These are phyloP conservation scores for Suillus decipiens DNA, from an alignment of 768 basidiomycete species.

Conservation along the genomic window DNA sequence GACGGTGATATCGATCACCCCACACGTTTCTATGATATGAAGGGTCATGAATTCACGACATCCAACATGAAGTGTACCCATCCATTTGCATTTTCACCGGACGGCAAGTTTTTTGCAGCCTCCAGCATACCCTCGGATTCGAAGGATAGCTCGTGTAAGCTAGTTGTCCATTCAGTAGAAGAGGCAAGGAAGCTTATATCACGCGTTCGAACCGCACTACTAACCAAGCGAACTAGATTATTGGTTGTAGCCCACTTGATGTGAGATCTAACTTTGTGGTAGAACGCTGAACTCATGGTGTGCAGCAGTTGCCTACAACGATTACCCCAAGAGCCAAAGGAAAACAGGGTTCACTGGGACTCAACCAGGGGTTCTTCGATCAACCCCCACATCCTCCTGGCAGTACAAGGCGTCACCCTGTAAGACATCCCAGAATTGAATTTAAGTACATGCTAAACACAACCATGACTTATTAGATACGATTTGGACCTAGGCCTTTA, in stretches of 20 bases:
- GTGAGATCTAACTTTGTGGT: background rate
- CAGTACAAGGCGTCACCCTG: background rate
- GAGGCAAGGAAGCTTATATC: background rate
- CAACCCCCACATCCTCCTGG: background rate
- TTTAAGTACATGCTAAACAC: background rate
- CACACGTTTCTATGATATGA: background rate
- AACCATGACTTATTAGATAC: background rate
- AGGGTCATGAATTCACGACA: background rate
- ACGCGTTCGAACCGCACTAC: background rate
- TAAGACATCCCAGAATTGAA: background rate
- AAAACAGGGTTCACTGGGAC: background rate
- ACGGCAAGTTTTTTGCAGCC: background rate
- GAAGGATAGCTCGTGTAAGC: background rate
- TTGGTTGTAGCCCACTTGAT: background rate
- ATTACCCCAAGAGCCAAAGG: background rate
- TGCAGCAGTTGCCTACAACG: background rate
- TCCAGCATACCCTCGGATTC: constrained; percentile 1
- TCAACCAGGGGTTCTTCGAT: background rate
- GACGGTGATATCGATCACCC: background rate
- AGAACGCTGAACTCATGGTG: background rate
- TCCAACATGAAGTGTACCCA: background rate
- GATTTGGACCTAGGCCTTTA: background rate
- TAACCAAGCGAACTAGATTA: background rate
- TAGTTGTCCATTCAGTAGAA: background rate
- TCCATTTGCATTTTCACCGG: constrained; percentile 7